Evolutionary conservation across 139 green algal genomes (phyloP).

Genomic region (Yamagishiella unicocca): DNA sequence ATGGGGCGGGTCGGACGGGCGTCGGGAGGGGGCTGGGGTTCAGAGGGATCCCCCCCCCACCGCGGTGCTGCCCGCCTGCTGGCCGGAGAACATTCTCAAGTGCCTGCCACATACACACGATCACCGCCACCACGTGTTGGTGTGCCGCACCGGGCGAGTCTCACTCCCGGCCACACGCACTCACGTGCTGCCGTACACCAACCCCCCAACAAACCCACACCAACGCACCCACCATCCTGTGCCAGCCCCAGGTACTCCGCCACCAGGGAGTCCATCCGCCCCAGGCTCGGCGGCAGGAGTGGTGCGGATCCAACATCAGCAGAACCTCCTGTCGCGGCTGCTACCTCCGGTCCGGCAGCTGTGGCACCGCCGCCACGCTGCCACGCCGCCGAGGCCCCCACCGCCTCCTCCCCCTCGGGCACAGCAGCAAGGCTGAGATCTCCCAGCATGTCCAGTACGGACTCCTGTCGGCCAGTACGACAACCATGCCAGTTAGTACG

Average conservation of each 20-base stretch:
- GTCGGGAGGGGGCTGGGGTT: no score
- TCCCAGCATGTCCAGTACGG: no score
- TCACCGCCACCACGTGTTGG: not conserved
- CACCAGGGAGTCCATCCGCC: not conserved
- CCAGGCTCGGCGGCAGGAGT: no score
- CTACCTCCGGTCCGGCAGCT: not conserved
- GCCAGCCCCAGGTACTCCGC: not conserved
- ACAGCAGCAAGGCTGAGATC: not conserved
- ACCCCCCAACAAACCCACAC: not conserved
- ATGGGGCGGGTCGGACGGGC: no score
- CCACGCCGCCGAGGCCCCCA: not conserved
- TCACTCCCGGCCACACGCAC: not conserved
- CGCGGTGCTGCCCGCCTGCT: no score
- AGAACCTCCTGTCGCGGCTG: not conserved
- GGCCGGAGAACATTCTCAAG: no score
- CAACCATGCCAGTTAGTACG: no score
- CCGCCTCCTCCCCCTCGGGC: not conserved
- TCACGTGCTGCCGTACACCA: not conserved
- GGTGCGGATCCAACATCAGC: not conserved
- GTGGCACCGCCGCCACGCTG: not conserved
- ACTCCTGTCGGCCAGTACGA: no score
- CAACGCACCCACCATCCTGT: not conserved
- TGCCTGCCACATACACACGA: no score
- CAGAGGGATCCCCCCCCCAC: no score
- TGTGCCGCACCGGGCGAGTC: not conserved